Evolutionary conservation across 306 rosid genomes (phyloP).

Genomic region (Vigna mungo): DNA sequence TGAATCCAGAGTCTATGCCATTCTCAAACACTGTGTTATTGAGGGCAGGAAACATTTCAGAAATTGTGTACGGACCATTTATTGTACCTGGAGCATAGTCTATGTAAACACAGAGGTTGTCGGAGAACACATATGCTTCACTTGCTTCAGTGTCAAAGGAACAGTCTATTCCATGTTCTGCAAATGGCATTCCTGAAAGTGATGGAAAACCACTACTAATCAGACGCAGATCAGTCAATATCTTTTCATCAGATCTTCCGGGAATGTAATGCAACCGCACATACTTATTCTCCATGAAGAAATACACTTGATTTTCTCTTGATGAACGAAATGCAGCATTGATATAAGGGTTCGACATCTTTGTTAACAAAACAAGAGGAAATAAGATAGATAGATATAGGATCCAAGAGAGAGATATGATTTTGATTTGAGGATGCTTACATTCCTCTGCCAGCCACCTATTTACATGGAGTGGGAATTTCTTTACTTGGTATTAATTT

Average conservation of each 20-base stretch:
- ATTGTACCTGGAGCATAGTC: too few relatives aligned
- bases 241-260: background rate
- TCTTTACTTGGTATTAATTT: too few relatives aligned
- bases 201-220: background rate
- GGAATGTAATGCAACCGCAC: background rate
- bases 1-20: background rate
- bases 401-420: too few relatives aligned
- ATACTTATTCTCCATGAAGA: background rate
- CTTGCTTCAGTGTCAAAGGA: background rate
- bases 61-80: too few relatives aligned
- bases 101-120: background rate
- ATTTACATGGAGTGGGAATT: too few relatives aligned
- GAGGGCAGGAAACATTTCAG: too few relatives aligned
- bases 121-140: background rate
- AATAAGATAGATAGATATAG: too few relatives aligned
- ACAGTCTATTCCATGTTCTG: background rate
- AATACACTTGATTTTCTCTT: background rate
- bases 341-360: too few relatives aligned
- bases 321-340: background rate
- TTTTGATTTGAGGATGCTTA: too few relatives aligned
- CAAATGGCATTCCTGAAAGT: background rate
- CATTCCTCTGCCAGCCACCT: too few relatives aligned
- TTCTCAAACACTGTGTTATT: background rate
- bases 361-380: too few relatives aligned
- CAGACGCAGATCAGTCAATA: background rate